Conservation (phyloP, 257 asterid genomes). For the Echium plantagineum region DNA sequence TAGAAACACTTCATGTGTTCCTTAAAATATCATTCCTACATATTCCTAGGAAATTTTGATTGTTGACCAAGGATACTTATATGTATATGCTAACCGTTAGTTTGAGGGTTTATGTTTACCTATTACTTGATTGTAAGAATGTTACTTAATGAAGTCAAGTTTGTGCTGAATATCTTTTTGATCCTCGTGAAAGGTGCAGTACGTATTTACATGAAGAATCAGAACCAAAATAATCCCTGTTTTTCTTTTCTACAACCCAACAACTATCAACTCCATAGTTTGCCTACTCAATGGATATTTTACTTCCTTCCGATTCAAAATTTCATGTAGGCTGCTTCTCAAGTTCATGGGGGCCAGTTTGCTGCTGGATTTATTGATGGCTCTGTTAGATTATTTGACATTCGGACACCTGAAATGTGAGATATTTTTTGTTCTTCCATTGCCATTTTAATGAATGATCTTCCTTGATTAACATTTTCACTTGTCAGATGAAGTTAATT, state of each 20-base stretch:
- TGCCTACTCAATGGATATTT: background rate
- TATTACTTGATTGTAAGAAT: no score
- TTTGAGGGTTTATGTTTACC: no score
- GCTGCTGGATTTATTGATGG: slow-evolving; percentile 93
- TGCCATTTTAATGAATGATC: background rate
- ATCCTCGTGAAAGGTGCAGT: no score
- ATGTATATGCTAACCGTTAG: no score
- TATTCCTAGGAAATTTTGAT: no score
- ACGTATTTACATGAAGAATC: background rate
- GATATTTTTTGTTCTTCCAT: slow-evolving; percentile 7
- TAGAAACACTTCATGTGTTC: no score
- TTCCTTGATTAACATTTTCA: no score
- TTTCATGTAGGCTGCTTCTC: slow-evolving; percentile 64
- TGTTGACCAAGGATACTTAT: no score
- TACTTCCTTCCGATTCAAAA: background rate
- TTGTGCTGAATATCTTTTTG: no score
- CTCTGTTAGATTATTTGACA: slow-evolving; percentile 59
- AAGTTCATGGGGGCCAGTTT: slow-evolving; percentile 84
- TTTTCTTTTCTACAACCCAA: background rate
- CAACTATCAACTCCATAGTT: background rate
- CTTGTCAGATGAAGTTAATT: no score
- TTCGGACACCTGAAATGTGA: slow-evolving; percentile 81
- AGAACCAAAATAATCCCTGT: background rate
- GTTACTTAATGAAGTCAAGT: no score
- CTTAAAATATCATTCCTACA: no score